phyloP scores from a whole-genome alignment of 192 early-diverging fungal species.

The Obelidium mucronatum region DNA sequence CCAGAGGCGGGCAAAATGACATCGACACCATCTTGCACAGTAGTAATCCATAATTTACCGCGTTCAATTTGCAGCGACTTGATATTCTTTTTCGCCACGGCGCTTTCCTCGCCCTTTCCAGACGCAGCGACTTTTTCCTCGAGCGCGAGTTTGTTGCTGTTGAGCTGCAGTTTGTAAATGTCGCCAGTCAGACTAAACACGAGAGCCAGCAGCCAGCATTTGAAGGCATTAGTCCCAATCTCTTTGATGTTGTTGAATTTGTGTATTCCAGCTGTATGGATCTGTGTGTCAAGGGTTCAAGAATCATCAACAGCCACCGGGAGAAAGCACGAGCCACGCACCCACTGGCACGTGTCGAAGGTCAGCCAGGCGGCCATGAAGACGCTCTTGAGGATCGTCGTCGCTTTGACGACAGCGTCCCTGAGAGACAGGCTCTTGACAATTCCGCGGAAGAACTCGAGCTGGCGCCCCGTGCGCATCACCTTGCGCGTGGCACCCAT shows the following conservation, averaged over 20 bases:
- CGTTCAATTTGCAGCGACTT: constrained; percentile 51
- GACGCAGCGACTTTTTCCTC: constrained; percentile 37
- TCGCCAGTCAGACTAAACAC: constrained; percentile 66
- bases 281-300: neutral
- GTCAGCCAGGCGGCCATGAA: constrained; percentile 68
- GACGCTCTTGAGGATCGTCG: constrained; percentile 63
- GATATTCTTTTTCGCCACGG: constrained; percentile 34
- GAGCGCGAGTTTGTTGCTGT: constrained; percentile 52
- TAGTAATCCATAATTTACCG: constrained; percentile 49
- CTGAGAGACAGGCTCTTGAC: constrained; percentile 48
- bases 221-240: constrained; percentile 61
- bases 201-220: constrained; percentile 75
- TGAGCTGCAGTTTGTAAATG: constrained; percentile 71
- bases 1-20: constrained; percentile 71
- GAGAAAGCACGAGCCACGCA: constrained; percentile 43
- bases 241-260: constrained; percentile 55
- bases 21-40: constrained; percentile 74
- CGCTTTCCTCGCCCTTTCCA: constrained; percentile 41
- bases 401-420: constrained; percentile 66
- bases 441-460: constrained; percentile 51
- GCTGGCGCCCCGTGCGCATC: constrained; percentile 72
- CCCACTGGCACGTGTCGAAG: constrained; percentile 70
- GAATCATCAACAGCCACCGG: neutral
- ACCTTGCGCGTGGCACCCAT: constrained; percentile 73
- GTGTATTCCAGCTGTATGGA: constrained; percentile 15